Base-by-base conservation (phyloP, 1,139 yeast genomes). In the Nadsonia commutata region DNA sequence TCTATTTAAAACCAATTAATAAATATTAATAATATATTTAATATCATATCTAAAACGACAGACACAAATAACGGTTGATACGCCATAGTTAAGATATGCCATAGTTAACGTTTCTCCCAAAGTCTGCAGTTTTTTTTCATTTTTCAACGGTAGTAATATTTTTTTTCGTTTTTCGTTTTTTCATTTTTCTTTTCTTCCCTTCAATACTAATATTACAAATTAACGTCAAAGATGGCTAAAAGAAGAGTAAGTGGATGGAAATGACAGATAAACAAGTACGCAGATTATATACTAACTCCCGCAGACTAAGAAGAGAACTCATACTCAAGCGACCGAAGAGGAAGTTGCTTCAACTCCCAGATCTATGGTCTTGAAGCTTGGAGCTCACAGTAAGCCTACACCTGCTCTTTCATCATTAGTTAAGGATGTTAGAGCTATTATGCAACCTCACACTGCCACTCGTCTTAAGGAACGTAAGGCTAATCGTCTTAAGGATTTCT, bases 371-470 rank as follows among this genome's bases (percentile, higher is more conserved):
- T 72, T 90, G 52, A 77, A 90, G 55, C 72, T 88, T 45, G 96
- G 96, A 2, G 68, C 79, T 17, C 76, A 93, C 21, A 56, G 56
- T 37, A 54, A 66, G 36, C 76, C 77, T 43, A 88, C 90, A 57
- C 86, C 81, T 53, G 76, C 94, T 2, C 67, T 93, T 51, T 71
- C 83, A 38, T 95, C 84, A 60, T 69, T 90, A 48, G 96, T 88
- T 18, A 71, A 72, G 50, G 99, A 90, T 60, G 78, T 88, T 62
- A 74, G 99, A 58, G 75, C 74, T 50, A 76, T 85, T 50, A 86
- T 90, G 96, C 93, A 85, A 59, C 99, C 99, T 21, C 94, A 90
- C 56, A 90, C 99, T 3, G 96, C 97, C 17, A 77, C 85, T 54
- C 81, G 78, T 52, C 71, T 93, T 49, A 72, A 80, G 52, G 98